phyloP scores from a whole-genome alignment of 2,329 filamentous ascomycete genomes.

The Pseudogymnoascus sp. region DNA sequence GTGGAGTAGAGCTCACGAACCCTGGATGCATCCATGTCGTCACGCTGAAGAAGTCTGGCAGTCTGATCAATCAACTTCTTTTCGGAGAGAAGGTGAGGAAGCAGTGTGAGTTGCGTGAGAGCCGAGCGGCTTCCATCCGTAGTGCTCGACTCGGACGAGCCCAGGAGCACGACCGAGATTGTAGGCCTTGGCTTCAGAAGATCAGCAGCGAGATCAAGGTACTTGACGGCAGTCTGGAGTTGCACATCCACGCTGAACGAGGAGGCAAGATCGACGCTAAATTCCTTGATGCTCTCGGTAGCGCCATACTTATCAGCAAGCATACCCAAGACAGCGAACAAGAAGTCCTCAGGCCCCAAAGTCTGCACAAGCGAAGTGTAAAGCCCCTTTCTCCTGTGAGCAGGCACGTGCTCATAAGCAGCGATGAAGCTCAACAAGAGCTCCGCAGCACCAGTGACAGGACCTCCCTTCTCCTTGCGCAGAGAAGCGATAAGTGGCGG shows the following conservation, averaged over 20 bases:
- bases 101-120: conserved; percentile 47
- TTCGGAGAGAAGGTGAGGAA: conserved; percentile 53
- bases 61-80: conserved; percentile 51
- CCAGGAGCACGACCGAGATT: conserved; percentile 67
- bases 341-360: conserved; percentile 76
- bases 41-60: conserved; percentile 48
- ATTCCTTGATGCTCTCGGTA: conserved; percentile 66
- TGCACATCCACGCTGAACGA: conserved; percentile 70
- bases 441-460: conserved; percentile 77
- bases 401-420: conserved; percentile 91
- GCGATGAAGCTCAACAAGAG: conserved; percentile 93
- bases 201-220: conserved; percentile 69
- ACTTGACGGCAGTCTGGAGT: conserved; percentile 69
- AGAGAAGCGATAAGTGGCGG: conserved; percentile 84
- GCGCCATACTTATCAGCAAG: conserved; percentile 81
- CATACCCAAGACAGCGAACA: conserved; percentile 83
- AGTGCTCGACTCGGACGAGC: conserved; percentile 42
- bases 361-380: conserved; percentile 83
- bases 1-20: conserved; percentile 62
- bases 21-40: conserved; percentile 61
- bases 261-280: conserved; percentile 67
- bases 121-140: conserved; percentile 46
- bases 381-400: conserved; percentile 72
- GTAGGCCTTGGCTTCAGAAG: conserved; percentile 67
- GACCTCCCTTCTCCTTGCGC: conserved; percentile 68